phyloP scores from a whole-genome alignment of 1,139 yeast species.

The Nakaseomyces sp. region DNA sequence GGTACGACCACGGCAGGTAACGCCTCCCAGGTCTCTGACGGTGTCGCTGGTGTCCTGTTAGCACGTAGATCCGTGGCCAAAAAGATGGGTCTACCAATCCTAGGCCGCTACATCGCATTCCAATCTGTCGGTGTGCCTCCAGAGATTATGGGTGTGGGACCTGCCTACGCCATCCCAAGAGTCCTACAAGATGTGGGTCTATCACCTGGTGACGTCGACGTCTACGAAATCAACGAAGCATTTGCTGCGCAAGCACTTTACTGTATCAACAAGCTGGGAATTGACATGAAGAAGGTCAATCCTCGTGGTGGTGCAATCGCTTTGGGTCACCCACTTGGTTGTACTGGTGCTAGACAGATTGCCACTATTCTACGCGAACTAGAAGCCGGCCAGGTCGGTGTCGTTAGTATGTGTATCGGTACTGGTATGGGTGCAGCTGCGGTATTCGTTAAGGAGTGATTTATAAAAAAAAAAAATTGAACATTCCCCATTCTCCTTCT shows the following conservation, averaged over 20 bases:
- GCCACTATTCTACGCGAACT: slow-evolving; percentile 81
- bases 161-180: slow-evolving; percentile 85
- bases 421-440: slow-evolving; percentile 99
- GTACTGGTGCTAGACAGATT: slow-evolving; percentile 92
- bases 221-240: slow-evolving; percentile 90
- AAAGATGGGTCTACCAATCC: slow-evolving; percentile 52
- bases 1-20: slow-evolving; percentile 94
- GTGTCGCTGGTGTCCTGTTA: slow-evolving; percentile 83
- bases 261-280: slow-evolving; percentile 56
- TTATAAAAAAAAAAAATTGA: too few relatives aligned
- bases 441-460: slow-evolving; percentile 60
- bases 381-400: slow-evolving; percentile 72
- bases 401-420: slow-evolving; percentile 94
- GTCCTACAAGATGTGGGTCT: slow-evolving; percentile 61
- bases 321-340: slow-evolving; percentile 93
- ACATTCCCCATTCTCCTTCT: not conserved
- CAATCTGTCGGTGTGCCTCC: slow-evolving; percentile 88
- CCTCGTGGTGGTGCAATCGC: slow-evolving; percentile 97
- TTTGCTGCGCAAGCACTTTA: slow-evolving; percentile 90
- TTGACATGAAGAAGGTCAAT: slow-evolving; percentile 68
- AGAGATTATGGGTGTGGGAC: slow-evolving; percentile 95
- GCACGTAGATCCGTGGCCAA: slow-evolving; percentile 87
- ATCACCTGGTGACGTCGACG: slow-evolving; percentile 53
- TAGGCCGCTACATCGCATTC: slow-evolving; percentile 72
- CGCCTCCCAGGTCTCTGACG: slow-evolving; percentile 91